Base-by-base conservation (phyloP, 1,284 basidiomycete species). In the Cutaneotrichosporon daszewskae region DNA sequence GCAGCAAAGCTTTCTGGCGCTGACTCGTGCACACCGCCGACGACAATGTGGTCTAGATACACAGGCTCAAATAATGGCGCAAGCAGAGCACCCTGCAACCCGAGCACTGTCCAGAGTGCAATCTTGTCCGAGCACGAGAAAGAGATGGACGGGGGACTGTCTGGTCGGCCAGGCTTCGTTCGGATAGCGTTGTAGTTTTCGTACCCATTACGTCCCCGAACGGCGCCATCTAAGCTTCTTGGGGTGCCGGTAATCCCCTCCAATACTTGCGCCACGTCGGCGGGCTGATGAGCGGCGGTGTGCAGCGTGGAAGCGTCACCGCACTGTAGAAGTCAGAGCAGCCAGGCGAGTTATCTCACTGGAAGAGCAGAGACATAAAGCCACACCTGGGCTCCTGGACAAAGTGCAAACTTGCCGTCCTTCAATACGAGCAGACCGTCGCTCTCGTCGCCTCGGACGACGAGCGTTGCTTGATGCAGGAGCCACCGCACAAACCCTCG, bases 71-170 rank as follows among this genome's bases (percentile, higher is more conserved):
- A 66, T 19, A 85, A 63, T 1, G 59, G 63, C 0, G 80, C 77
- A 2, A 79, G 76, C 33, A 92, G 68, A 0, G 83, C 83, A 3
- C 90, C 90, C 62, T 91, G 88, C n/a, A 91, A 73, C 0, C 90
- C 90, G 2, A 88, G 69, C 0, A 83, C 78, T 49, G 74, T 79
- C 87, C 87, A 95, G 1, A 76, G 69, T 0, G 87, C 86, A 32
- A 95, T 83, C 69, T 95, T 95, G 69, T 95, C 90, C 54, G 84
- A 87, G 68, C 90, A 94, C 0, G 85, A 85, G 80, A 92, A 85
- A 53, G 78, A 87, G 1, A 78, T 68, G 1, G 89, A 87, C 0
- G 82, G 80, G 0, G 82, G 82, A 0, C 86, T 83, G 62, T 94
- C 90, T 0, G 85, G 81, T 41, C 90, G 80, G 11, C 73, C 89